Evolutionary conservation across 2,329 filamentous ascomycete genomes (phyloP).

Genomic region (Pestalotiopsis sp.): DNA sequence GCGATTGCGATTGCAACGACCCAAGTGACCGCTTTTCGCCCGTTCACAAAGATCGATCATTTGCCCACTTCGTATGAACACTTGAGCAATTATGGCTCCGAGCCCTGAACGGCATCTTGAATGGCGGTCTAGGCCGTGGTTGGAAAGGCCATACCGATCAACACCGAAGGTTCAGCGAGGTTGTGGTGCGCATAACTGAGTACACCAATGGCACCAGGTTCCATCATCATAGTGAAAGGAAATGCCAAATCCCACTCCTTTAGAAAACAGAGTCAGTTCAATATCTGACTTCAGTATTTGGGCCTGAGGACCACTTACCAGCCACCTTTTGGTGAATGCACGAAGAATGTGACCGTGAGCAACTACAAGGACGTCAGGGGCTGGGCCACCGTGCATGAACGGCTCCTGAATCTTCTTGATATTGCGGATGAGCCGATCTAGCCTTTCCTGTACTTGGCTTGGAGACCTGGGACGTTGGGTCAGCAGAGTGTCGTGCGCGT

Average conservation of each 20-base stretch:
- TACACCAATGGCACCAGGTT: conserved; percentile 4
- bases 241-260: neutral
- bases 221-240: conserved; percentile 9
- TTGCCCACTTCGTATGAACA: neutral
- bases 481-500: neutral
- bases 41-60: too few species aligned
- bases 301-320: neutral
- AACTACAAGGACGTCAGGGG: conserved; percentile 6
- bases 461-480: neutral
- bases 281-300: neutral
- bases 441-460: conserved; percentile 1
- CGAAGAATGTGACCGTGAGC: conserved; percentile 11
- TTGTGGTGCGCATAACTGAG: conserved; percentile 7
- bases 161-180: neutral
- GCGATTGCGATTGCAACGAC: too few species aligned
- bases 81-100: neutral
- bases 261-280: neutral
- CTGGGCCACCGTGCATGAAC: neutral
- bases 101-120: neutral
- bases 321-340: conserved; percentile 9
- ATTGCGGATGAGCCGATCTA: neutral
- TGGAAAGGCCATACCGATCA: conserved; percentile 2
- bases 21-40: too few species aligned
- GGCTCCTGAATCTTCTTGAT: conserved; percentile 5
- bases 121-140: neutral